Percentiles rank a stretch among this genome's conserved stretches.
Conservation (phyloP, 352 stramenopile species). For the Pythium rhizo-oryzae region DNA sequence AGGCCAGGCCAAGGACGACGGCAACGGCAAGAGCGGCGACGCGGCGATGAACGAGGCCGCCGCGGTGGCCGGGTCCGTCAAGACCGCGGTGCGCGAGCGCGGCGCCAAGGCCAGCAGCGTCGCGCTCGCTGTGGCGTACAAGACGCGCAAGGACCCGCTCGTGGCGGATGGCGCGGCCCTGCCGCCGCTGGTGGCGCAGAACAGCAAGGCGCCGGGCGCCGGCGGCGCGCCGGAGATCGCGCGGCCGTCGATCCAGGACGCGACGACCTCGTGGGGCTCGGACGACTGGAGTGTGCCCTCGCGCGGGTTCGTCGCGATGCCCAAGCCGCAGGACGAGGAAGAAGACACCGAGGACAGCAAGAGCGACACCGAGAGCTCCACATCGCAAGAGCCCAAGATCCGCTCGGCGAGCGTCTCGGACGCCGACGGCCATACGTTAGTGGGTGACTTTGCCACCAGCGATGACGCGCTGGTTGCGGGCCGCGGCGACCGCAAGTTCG, state of each 20-base stretch:
- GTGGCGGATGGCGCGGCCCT: neutral
- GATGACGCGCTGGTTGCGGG: neutral
- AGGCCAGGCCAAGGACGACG: conserved; percentile 40
- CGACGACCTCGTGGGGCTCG: conserved; percentile 14
- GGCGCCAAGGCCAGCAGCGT: conserved; percentile 57
- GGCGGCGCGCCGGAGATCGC: neutral
- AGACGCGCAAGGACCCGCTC: conserved; percentile 28
- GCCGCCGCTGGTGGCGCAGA: conserved; percentile 15
- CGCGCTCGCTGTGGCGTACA: conserved; percentile 57
- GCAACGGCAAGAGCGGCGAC: conserved; percentile 15
- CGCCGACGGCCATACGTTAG: neutral
- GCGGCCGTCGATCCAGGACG: conserved; percentile 23
- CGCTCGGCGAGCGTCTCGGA: neutral
- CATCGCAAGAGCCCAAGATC: neutral
- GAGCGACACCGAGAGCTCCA: neutral
- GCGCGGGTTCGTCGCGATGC: neutral
- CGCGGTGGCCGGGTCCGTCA: conserved; percentile 25
- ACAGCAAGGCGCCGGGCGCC: neutral
- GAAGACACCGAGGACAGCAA: conserved; percentile 1
- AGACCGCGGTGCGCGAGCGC: conserved; percentile 35
- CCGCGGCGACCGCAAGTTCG: conserved; percentile 53
- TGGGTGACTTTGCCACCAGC: neutral
- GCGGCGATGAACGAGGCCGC: conserved; percentile 15
- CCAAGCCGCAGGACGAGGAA: conserved; percentile 4
- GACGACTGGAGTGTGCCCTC: conserved; percentile 23